Base-by-base conservation (phyloP, 75 land plant genomes). In the Selaginella moellendorffii region DNA sequence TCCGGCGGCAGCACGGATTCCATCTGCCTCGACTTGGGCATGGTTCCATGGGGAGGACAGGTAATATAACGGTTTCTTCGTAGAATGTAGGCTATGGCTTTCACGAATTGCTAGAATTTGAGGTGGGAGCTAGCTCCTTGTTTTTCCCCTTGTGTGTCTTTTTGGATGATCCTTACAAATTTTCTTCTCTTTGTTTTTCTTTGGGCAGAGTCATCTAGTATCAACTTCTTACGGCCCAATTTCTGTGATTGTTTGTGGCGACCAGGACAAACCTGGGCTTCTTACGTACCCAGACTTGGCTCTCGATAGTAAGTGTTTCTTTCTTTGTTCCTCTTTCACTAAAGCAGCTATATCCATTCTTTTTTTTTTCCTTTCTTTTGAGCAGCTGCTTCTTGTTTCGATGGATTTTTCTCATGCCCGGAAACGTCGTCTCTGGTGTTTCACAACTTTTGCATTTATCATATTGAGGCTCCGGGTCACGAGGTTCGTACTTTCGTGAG, bases 361-460 rank as follows among this genome's bases (percentile, higher is more conserved):
- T 2, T 21, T 61, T 12, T 29, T 21, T 27, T 26, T 27, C 12
- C 26, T 68, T 28, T 9, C 18, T 14, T 36, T 5, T 19, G 27
- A 36, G 46, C 86, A 91, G 97, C 77, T 74, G 56, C 79, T 74
- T 84, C 89, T 26, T 91, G 97, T 69, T 91, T 88, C 28, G 90
- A 83, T 79, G 97, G 97, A 21, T 68, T 91, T 30, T 82, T 91
- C 72, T 74, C 79, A 52, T 88, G 85, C 63, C 84, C 85, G 2
- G 95, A 91, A 72, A 85, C 92, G 56, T 74, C 80, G 22, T 75
- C 82, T 23, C 71, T 85, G 71, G 65, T 91, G 28, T 83, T 88
- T 26, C 82, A 87, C 67, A 87, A 91, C 62, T 91, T 91, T 72
- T 87, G 97, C 78, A 79, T 91, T 12, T 91, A 91, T 60, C 97